These are phyloP conservation scores for Pleurotus cornucopiae DNA, from an alignment of 768 basidiomycete genomes.

Conservation along the genomic window DNA sequence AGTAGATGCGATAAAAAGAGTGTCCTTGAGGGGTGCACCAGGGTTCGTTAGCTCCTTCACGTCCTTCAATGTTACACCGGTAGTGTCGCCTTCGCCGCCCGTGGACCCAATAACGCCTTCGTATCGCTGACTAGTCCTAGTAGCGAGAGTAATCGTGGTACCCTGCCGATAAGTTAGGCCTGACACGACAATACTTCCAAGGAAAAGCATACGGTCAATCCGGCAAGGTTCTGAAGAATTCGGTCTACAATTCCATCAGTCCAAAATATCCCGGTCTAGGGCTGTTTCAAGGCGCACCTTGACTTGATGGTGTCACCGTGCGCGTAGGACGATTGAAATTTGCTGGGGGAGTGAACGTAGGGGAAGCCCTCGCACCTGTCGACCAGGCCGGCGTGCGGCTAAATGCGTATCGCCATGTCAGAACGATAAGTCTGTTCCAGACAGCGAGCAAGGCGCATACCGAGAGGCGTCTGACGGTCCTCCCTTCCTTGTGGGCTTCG, in stretches of 20 bases:
- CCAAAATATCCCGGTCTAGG: constrained; percentile 39
- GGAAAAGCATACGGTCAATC: constrained; percentile 57
- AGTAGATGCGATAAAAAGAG: constrained; percentile 62
- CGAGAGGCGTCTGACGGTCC: constrained; percentile 56
- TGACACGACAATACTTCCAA: not conserved
- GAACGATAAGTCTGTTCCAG: not conserved
- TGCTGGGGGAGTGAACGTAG: constrained; percentile 60
- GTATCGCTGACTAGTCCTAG: constrained; percentile 67
- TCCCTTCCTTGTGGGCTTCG: constrained; percentile 56
- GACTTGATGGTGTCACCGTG: constrained; percentile 26
- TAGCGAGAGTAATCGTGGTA: constrained; percentile 71
- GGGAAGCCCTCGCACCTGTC: constrained; percentile 59
- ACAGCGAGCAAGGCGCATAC: constrained; percentile 24
- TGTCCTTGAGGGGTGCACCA: constrained; percentile 67
- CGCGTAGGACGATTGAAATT: constrained; percentile 32
- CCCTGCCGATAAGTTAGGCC: constrained; percentile 35
- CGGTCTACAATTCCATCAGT: constrained; percentile 52
- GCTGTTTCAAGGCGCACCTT: constrained; percentile 41
- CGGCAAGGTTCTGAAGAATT: constrained; percentile 59
- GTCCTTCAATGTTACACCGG: constrained; percentile 73
- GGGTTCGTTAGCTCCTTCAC: constrained; percentile 68
- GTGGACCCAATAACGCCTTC: constrained; percentile 70
- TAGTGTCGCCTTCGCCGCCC: constrained; percentile 57
- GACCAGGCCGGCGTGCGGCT: constrained; percentile 50
- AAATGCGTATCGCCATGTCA: not conserved